These are phyloP conservation scores for Penicillium nucicola DNA, from an alignment of 495 filamentous ascomycete genomes.

Conservation along the genomic window DNA sequence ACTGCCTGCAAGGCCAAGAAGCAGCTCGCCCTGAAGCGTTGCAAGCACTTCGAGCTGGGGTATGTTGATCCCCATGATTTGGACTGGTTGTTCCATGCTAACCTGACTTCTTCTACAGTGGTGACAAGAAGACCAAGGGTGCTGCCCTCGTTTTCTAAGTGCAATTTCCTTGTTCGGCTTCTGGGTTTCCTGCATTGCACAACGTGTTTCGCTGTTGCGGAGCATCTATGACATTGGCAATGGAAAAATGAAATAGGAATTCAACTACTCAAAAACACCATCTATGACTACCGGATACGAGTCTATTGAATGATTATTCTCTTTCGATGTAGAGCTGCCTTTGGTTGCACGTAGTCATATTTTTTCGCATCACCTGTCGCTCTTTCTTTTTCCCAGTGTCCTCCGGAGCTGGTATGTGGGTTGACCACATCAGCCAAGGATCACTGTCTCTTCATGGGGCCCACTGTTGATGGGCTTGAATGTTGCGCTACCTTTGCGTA, in stretches of 20 bases:
- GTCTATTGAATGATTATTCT: slow-evolving; percentile 9
- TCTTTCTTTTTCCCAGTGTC: neutral
- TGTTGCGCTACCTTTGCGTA: no score
- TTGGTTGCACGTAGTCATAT: neutral
- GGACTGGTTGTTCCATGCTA: slow-evolving; percentile 11
- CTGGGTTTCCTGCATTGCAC: slow-evolving; percentile 48
- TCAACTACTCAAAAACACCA: slow-evolving; percentile 43
- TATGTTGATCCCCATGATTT: slow-evolving; percentile 48
- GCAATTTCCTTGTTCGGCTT: slow-evolving; percentile 48
- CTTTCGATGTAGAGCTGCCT: slow-evolving; percentile 1
- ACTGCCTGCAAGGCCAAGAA: slow-evolving; percentile 96
- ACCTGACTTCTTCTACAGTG: slow-evolving; percentile 55
- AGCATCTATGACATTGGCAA: slow-evolving; percentile 46
- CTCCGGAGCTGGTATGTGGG: neutral
- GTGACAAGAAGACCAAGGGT: slow-evolving; percentile 99
- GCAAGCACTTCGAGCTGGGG: slow-evolving; percentile 99
- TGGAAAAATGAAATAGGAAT: slow-evolving; percentile 51
- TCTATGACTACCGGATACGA: slow-evolving; percentile 43
- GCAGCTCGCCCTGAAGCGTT: slow-evolving; percentile 95
- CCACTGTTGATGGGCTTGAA: neutral
- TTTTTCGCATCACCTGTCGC: neutral
- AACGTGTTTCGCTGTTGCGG: slow-evolving; percentile 34
- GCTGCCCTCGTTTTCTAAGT: slow-evolving; percentile 96
- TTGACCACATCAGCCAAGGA: neutral
- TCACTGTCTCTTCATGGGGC: neutral